Percentiles rank a stretch among this genome's conserved stretches.
Conservation (phyloP, 1,284 basidiomycete genomes). For the Flammula alnicola region DNA sequence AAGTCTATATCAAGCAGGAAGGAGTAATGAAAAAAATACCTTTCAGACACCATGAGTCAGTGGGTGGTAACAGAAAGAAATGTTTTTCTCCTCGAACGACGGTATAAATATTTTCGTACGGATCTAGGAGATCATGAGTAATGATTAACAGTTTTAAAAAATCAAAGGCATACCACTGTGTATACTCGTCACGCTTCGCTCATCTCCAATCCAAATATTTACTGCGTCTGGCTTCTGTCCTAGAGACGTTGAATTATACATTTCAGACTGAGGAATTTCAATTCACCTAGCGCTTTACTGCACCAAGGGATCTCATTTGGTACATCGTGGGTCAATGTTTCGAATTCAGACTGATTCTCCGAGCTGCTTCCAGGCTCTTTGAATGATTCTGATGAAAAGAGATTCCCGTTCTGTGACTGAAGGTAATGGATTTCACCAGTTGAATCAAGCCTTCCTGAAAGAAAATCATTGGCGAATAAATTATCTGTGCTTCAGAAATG, state of each 20-base stretch:
- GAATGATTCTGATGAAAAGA: constrained; percentile 58
- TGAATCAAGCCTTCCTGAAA: constrained; percentile 3
- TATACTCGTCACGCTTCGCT: constrained; percentile 77
- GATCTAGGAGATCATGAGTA: constrained; percentile 53
- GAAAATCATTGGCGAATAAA: background rate
- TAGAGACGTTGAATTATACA: constrained; percentile 33
- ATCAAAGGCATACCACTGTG: constrained; percentile 68
- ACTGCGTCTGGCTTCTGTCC: constrained; percentile 81
- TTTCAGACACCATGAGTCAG: constrained; percentile 81
- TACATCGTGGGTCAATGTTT: constrained; percentile 62
- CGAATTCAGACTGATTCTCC: constrained; percentile 59
- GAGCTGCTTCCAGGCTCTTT: constrained; percentile 21
- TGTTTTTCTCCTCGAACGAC: constrained; percentile 85
- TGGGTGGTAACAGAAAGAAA: constrained; percentile 85
- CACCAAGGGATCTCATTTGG: constrained; percentile 75
- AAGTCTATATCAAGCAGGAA: background rate
- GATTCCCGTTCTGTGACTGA: constrained; percentile 91
- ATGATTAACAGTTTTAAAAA: background rate
- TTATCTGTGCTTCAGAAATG: background rate
- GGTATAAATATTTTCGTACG: constrained; percentile 91
- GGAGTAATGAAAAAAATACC: constrained; percentile 48
- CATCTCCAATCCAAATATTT: constrained; percentile 89
- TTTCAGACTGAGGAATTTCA: background rate
- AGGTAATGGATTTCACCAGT: constrained; percentile 68
- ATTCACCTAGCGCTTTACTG: constrained; percentile 73